These are phyloP conservation scores for Allium cepa DNA, from an alignment of 106 monocot genomes.

Conservation along the genomic window DNA sequence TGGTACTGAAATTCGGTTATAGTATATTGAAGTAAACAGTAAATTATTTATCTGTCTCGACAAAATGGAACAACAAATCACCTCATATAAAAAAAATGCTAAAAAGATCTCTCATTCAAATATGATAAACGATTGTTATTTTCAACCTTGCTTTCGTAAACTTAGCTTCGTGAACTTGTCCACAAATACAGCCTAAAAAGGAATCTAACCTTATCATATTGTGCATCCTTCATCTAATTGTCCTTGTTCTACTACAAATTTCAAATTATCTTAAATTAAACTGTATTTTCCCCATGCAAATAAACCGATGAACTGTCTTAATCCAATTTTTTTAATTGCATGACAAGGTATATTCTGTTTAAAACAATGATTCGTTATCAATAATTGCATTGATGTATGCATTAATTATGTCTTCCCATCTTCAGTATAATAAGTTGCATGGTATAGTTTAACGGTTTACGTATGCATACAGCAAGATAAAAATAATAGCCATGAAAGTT, in stretches of 20 bases:
- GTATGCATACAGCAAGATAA: not conserved
- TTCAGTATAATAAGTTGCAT: not conserved
- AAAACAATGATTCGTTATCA: slow-evolving; percentile 2
- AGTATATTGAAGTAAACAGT: too few species aligned
- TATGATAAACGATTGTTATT: not conserved
- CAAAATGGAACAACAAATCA: too few species aligned
- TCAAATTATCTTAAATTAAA: not conserved
- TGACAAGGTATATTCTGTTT: slow-evolving; percentile 1
- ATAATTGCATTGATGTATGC: not conserved
- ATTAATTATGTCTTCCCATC: not conserved
- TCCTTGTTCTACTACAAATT: not conserved
- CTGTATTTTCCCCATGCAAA: not conserved
- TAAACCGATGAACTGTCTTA: not conserved
- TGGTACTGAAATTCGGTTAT: too few species aligned
- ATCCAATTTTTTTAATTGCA: slow-evolving; percentile 3
- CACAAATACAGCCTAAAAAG: not conserved
- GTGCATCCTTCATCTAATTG: not conserved
- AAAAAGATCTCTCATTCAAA: too few species aligned
- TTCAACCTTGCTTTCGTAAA: not conserved
- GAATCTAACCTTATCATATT: not conserved
- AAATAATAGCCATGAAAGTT: not conserved
- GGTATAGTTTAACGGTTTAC: not conserved
- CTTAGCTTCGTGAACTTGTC: not conserved
- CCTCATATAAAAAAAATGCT: too few species aligned
- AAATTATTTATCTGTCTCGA: too few species aligned